Base-by-base conservation (phyloP, 2,329 filamentous ascomycete species). In the Hypoxylon sp. region DNA sequence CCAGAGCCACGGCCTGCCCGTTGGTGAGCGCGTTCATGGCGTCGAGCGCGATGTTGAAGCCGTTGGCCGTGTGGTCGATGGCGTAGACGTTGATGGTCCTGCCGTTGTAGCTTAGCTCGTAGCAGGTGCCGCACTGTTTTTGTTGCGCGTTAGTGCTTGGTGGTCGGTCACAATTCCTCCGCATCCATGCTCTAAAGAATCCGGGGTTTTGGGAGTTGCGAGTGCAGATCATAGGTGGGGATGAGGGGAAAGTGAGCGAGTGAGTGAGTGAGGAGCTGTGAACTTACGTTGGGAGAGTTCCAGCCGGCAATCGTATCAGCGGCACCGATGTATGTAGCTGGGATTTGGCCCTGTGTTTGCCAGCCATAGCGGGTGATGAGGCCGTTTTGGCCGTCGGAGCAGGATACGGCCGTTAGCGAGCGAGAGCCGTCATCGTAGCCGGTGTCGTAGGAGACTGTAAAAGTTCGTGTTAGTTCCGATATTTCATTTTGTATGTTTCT, bases 341-440 rank as follows among this genome's bases (percentile, higher is more conserved):
- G 81, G 71, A 88, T 78, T 31, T 83, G 75, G 58, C 83, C 83
- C 79, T 89, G 86, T 0, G 80, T 88, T 57, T 80, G 76, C 87
- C 87, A 92, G 73, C 83, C 83, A 81, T 87, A 88, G 74, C 83
- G 85, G 73, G 86, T 88, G 70, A 87, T 87, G 68, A 93, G 84
- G 64, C 91, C 91, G 80, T 92, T 90, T 68, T 69, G 51, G 60
- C 91, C 91, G 76, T 93, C 88, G 33, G 88, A 91, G 86, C 91
- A 94, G 68, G 89, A 78, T 48, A 94, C 85, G 4, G 76, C 78
- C 35, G 80, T 83, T 60, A 94, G 78, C 48, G 86, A 83, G 64
- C 88, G 86, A 66, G 72, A 72, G 50, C 78, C 78, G 70, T 90
- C 82, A 76, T 94, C 92, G 81, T 93, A 96, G 76, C 86, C 88